Evolutionary conservation across 768 basidiomycete species (phyloP).

Genomic region (Termitomyces sp.): DNA sequence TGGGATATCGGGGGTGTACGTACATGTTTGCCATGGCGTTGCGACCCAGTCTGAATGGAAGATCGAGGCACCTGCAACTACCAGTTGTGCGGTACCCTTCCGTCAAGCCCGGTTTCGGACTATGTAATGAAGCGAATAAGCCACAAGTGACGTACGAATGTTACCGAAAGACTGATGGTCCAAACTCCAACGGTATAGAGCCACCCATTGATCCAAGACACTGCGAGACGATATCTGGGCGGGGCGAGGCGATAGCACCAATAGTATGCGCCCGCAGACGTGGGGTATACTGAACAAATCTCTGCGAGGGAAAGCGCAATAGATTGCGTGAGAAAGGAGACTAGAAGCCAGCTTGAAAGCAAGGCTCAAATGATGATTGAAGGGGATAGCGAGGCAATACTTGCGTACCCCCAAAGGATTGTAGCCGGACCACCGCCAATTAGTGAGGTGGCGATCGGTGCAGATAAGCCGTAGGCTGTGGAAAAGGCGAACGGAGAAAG

Average conservation of each 20-base stretch:
- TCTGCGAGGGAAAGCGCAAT: slow-evolving; percentile 53
- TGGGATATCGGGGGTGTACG: slow-evolving; percentile 6
- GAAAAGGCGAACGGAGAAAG: not conserved
- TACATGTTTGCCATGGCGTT: slow-evolving; percentile 57
- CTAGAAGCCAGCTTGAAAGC: slow-evolving; percentile 41
- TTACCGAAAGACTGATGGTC: slow-evolving; percentile 62
- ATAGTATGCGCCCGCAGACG: slow-evolving; percentile 59
- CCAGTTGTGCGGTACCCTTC: slow-evolving; percentile 34
- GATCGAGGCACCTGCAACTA: slow-evolving; percentile 54
- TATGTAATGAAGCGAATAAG: not conserved
- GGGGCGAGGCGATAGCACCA: slow-evolving; percentile 61
- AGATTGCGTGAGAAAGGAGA: slow-evolving; percentile 40
- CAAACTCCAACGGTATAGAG: slow-evolving; percentile 64
- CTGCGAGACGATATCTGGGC: slow-evolving; percentile 41
- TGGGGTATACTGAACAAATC: slow-evolving; percentile 56
- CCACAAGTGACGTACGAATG: slow-evolving; percentile 37
- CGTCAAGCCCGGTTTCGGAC: too few relatives aligned
- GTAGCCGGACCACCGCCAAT: slow-evolving; percentile 50
- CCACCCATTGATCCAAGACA: slow-evolving; percentile 69
- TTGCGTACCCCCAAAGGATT: slow-evolving; percentile 54
- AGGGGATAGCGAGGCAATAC: not conserved
- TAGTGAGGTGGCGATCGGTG: slow-evolving; percentile 52
- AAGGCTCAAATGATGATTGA: not conserved
- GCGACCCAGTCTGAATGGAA: slow-evolving; percentile 55
- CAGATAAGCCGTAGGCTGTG: slow-evolving; percentile 49